Evolutionary conservation across 208 protist species (phyloP).

Genomic region (Leishmania tropica): DNA sequence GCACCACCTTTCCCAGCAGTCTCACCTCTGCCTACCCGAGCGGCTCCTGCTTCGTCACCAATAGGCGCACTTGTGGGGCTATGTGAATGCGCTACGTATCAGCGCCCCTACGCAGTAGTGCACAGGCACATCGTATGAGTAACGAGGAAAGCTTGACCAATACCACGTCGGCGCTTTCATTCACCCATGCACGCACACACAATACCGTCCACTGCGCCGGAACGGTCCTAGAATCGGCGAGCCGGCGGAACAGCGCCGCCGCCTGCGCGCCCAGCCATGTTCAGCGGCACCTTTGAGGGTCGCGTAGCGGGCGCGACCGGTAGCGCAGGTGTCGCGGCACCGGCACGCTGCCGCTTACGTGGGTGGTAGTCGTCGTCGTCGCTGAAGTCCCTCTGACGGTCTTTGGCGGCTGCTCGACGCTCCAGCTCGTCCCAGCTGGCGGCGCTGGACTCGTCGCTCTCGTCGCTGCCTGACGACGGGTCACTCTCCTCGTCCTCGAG

Average conservation of each 20-base stretch:
- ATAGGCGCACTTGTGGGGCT: not conserved
- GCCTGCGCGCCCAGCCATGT: conserved; percentile 17
- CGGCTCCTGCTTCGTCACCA: not conserved
- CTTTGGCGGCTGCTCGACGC: conserved; percentile 73
- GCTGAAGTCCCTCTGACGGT: conserved; percentile 58
- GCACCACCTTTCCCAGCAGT: not conserved
- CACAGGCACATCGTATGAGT: not conserved
- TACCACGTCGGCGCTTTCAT: too few relatives aligned
- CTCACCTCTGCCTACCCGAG: not conserved
- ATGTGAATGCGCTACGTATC: not conserved
- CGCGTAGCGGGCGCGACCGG: conserved; percentile 17
- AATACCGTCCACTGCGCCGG: not conserved
- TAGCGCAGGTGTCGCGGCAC: not conserved
- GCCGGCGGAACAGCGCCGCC: conserved; percentile 47
- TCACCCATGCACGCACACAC: not conserved
- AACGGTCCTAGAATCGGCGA: conserved; percentile 49
- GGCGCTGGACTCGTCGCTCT: conserved; percentile 57
- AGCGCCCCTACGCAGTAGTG: not conserved
- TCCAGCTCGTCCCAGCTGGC: conserved; percentile 88
- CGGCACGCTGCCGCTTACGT: conserved; percentile 41
- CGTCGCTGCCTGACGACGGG: conserved; percentile 44
- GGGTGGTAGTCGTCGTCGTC: conserved; percentile 72
- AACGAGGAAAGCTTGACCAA: not conserved
- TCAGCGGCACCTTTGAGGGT: conserved; percentile 37
- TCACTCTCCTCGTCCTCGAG: conserved; percentile 82